Percentiles rank a stretch among this genome's conserved stretches.
phyloP scores from a whole-genome alignment of 257 asterid genomes.

The Ophiorrhiza pumila region DNA sequence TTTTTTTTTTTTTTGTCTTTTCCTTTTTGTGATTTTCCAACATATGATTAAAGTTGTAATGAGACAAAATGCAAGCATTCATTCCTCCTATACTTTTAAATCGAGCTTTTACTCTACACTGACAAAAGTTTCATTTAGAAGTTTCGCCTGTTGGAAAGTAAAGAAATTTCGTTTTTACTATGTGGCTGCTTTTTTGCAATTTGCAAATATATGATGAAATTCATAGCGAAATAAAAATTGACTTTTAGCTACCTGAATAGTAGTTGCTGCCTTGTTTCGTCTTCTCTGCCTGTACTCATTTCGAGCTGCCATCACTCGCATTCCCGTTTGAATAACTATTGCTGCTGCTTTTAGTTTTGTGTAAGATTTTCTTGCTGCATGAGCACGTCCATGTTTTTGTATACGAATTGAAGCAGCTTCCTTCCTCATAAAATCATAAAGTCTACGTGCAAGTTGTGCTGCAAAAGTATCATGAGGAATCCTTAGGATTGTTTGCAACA shows the following conservation, averaged over 20 bases:
- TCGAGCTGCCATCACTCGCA: slow-evolving; percentile 81
- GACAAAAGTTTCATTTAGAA: neutral
- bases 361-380: slow-evolving; percentile 63
- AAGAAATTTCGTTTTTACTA: neutral
- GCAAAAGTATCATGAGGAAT: slow-evolving; percentile 23
- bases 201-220: neutral
- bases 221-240: neutral
- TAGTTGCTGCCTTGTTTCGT: slow-evolving; percentile 69
- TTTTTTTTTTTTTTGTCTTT: neutral
- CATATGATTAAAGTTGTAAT: neutral
- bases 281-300: slow-evolving; percentile 67
- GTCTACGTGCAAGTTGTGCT: slow-evolving; percentile 71
- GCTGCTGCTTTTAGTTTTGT: slow-evolving; percentile 57
- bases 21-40: neutral
- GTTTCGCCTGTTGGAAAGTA: neutral
- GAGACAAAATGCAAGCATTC: neutral
- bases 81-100: neutral
- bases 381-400: slow-evolving; percentile 76
- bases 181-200: neutral
- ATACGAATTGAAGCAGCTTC: slow-evolving; percentile 85
- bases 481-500: neutral
- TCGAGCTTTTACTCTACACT: neutral
- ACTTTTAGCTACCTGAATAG: slow-evolving; percentile 56
- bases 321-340: slow-evolving; percentile 76
- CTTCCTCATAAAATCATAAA: slow-evolving; percentile 66